A percentile compares a stretch with the other conserved stretches of the same genome.
Conservation (phyloP, 306 rosid species). For the Vachellia collinsii region DNA sequence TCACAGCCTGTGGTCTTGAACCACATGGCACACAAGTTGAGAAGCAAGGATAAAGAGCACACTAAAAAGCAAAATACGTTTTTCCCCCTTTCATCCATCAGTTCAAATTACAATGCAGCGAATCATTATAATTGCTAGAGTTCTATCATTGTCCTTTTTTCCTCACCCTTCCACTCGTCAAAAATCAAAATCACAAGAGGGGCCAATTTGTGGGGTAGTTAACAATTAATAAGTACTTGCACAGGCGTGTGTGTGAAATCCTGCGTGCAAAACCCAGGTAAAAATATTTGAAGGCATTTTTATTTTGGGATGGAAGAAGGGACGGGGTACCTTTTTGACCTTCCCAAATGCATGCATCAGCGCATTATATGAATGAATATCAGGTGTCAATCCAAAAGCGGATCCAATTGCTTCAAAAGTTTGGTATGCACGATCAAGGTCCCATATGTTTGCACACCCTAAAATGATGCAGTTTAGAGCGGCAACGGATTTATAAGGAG, state of each 20-base stretch:
- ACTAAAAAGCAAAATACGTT: conserved; percentile 15
- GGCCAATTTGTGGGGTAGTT: neutral
- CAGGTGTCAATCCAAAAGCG: conserved; percentile 75
- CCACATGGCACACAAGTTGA: conserved; percentile 20
- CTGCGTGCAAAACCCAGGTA: conserved; percentile 17
- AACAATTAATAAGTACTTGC: neutral
- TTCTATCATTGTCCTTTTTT: neutral
- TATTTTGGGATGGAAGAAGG: conserved; percentile 12
- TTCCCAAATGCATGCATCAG: conserved; percentile 86
- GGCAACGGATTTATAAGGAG: conserved; percentile 85
- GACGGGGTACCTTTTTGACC: conserved; percentile 72
- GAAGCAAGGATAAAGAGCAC: conserved; percentile 19
- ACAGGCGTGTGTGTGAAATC: neutral
- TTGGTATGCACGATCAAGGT: conserved; percentile 97
- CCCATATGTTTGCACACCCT: conserved; percentile 97
- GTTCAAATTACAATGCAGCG: conserved; percentile 22
- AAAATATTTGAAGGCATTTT: conserved; percentile 20
- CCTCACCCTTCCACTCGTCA: neutral
- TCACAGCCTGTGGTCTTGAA: conserved; percentile 1
- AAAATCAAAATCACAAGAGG: neutral
- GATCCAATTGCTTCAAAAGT: conserved; percentile 92
- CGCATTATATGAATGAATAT: conserved; percentile 91
- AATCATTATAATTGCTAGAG: conserved; percentile 14
- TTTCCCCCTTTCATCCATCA: neutral
- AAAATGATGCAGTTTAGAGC: conserved; percentile 84